Evolutionary conservation across 352 stramenopile species (phyloP).

Genomic region (Paralagenidium karlingii): DNA sequence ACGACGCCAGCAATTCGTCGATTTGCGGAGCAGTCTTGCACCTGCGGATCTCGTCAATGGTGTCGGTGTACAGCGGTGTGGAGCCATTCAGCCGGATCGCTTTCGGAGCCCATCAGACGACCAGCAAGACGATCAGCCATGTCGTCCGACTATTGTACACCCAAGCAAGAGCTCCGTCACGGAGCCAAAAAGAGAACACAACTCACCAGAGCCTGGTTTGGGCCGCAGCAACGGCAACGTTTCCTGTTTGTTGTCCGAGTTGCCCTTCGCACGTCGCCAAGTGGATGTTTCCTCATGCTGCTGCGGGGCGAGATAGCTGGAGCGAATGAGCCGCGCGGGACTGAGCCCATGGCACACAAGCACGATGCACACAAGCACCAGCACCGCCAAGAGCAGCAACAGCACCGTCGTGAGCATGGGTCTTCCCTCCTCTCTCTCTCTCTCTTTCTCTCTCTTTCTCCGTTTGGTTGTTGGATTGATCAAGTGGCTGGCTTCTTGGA

Average conservation of each 20-base stretch:
- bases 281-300: slow-evolving; percentile 25
- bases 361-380: slow-evolving; percentile 19
- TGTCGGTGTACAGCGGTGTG: slow-evolving; percentile 55
- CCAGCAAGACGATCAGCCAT: neutral
- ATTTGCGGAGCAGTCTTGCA: slow-evolving; percentile 25
- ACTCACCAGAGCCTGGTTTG: slow-evolving; percentile 15
- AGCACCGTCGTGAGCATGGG: no score
- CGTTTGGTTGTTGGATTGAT: no score
- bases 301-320: slow-evolving; percentile 35
- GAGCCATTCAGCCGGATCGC: slow-evolving; percentile 42
- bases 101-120: slow-evolving; percentile 3
- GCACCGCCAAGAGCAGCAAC: slow-evolving; percentile 23
- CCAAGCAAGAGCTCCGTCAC: neutral
- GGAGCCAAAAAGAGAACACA: neutral
- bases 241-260: slow-evolving; percentile 31
- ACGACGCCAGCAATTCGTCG: slow-evolving; percentile 45
- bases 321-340: slow-evolving; percentile 43
- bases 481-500: no score
- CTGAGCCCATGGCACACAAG: slow-evolving; percentile 45
- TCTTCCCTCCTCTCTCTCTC: no score
- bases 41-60: slow-evolving; percentile 27
- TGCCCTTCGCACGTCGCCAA: no score
- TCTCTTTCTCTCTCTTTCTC: no score
- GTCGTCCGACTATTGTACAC: neutral
- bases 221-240: slow-evolving; percentile 21